A percentile compares a stretch with the other conserved stretches of the same genome.
Evolutionary conservation across 257 asterid genomes (phyloP).

Genomic region (Nyctanthes arbortristis): DNA sequence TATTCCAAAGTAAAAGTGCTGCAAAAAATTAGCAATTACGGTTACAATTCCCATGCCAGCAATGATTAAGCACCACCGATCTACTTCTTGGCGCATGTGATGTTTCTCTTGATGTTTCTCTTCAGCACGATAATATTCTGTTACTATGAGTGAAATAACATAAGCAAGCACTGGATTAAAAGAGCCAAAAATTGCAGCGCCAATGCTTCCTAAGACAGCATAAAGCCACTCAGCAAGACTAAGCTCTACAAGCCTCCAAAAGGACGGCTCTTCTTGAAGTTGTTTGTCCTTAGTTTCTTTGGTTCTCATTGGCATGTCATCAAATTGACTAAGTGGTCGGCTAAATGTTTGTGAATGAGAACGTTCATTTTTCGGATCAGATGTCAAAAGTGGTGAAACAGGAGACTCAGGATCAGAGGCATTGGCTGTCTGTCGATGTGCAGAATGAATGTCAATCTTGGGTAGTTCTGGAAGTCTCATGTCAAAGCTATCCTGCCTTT

Average conservation of each 20-base stretch:
- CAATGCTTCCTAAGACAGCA: conserved; percentile 95
- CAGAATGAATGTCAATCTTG: conserved; percentile 86
- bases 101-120: no score
- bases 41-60: conserved; percentile 98
- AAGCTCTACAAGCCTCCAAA: conserved; percentile 97
- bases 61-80: conserved; percentile 90
- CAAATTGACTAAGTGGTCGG: conserved; percentile 72
- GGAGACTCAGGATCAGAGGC: conserved; percentile 97
- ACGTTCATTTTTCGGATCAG: conserved; percentile 96
- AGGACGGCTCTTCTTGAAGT: conserved; percentile 71
- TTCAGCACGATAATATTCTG: conserved; percentile 72
- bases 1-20: conserved; percentile 98
- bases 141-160: conserved; percentile 80
- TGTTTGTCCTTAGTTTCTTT: conserved; percentile 50
- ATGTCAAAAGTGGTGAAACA: conserved; percentile 97
- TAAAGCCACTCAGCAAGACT: conserved; percentile 99
- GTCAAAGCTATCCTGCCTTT: conserved; percentile 98
- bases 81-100: conserved; percentile 62
- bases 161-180: conserved; percentile 94
- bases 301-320: conserved; percentile 46
- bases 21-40: conserved; percentile 90
- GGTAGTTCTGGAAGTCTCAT: conserved; percentile 92
- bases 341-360: conserved; percentile 98
- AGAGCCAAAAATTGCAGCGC: conserved; percentile 97
- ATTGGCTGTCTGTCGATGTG: conserved; percentile 61